phyloP scores from a whole-genome alignment of 179 eudicot species.

The Kewa caespitosa region DNA sequence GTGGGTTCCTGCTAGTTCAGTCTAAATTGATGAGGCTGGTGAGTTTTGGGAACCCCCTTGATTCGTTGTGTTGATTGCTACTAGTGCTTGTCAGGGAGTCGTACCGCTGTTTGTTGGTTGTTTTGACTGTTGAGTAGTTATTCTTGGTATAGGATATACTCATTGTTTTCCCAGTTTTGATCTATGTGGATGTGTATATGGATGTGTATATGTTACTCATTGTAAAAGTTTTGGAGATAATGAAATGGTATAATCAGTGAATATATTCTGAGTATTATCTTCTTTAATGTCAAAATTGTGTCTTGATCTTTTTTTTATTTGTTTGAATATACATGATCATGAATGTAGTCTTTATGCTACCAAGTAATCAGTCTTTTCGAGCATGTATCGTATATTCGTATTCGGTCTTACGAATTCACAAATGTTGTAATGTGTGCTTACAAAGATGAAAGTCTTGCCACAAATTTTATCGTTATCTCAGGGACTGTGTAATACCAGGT shows the following conservation, averaged over 20 bases:
- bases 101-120: too few relatives aligned
- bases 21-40: constrained; percentile 37
- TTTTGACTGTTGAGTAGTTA: neutral
- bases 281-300: neutral
- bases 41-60: constrained; percentile 27
- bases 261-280: neutral
- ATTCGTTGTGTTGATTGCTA: constrained; percentile 11
- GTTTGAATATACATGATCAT: too few relatives aligned
- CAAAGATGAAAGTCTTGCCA: too few relatives aligned
- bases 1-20: constrained; percentile 61
- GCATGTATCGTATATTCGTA: neutral
- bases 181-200: constrained; percentile 29
- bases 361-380: too few relatives aligned
- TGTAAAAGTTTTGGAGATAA: constrained; percentile 18
- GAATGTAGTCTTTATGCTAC: neutral
- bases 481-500: too few relatives aligned
- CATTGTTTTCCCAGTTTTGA: constrained; percentile 13
- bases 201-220: too few relatives aligned
- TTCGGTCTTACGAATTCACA: neutral
- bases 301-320: too few relatives aligned
- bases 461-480: too few relatives aligned
- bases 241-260: neutral
- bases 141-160: constrained; percentile 17
- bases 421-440: too few relatives aligned
- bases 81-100: neutral